A percentile compares a stretch with the other conserved stretches of the same genome.
These are phyloP conservation scores for Cladophialophora chaetospira DNA, from an alignment of 2,329 filamentous ascomycete species.

Conservation along the genomic window DNA sequence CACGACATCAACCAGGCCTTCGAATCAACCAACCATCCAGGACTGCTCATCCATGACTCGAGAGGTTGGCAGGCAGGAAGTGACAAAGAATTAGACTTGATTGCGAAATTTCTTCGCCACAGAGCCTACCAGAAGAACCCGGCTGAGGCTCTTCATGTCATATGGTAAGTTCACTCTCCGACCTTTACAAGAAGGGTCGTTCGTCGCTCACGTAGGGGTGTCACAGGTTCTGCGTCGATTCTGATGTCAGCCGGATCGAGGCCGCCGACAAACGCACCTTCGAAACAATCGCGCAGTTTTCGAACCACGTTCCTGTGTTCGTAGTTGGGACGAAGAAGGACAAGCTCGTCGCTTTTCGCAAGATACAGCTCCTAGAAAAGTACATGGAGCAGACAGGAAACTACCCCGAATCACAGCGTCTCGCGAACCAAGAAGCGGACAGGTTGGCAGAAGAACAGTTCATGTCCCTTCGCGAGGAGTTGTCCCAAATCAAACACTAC, in stretches of 20 bases:
- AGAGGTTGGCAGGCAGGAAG: conserved; percentile 41
- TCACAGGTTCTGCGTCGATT: conserved; percentile 40
- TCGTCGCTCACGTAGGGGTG: background rate
- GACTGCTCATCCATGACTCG: conserved; percentile 41
- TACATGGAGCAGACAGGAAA: conserved; percentile 29
- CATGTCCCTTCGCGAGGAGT: conserved; percentile 25
- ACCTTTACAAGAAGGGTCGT: too few relatives aligned
- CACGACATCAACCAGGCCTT: conserved; percentile 40
- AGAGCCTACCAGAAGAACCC: conserved; percentile 36
- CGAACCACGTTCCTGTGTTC: conserved; percentile 39
- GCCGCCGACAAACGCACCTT: conserved; percentile 40
- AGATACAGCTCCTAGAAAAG: conserved; percentile 29
- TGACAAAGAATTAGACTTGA: conserved; percentile 37
- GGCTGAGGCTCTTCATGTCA: conserved; percentile 37
- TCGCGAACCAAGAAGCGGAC: conserved; percentile 31
- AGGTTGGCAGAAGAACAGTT: conserved; percentile 31
- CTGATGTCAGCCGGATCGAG: conserved; percentile 38
- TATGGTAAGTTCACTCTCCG: conserved; percentile 32
- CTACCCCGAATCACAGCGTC: conserved; percentile 34
- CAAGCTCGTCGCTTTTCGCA: conserved; percentile 36
- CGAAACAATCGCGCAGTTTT: conserved; percentile 37
- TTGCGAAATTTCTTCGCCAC: conserved; percentile 37
- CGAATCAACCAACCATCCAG: conserved; percentile 38
- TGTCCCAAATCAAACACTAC: conserved; percentile 30
- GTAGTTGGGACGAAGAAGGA: conserved; percentile 41